Base-by-base conservation (phyloP, 2,329 filamentous ascomycete genomes). In the Rhexocercosporidium sp. region DNA sequence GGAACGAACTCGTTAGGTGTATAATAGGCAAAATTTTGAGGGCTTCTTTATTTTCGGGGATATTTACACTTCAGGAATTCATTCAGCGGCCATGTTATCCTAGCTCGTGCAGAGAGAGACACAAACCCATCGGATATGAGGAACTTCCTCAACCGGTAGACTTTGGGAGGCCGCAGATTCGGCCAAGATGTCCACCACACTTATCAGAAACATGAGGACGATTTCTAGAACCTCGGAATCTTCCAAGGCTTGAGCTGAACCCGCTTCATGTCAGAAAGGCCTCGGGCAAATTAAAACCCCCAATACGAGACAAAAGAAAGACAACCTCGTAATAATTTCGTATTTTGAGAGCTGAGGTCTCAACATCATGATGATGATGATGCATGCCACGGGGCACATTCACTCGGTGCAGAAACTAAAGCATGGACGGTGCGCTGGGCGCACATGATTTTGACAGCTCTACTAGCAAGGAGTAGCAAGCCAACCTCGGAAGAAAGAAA, bases 391-490 rank as follows among this genome's bases (percentile, higher is more conserved):
- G 51, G n/a, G 8, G 9, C 41, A 14, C 22, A 22, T 56, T n/a
- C n/a, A 22, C 31, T 57, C 34, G 14, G 41, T 39, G 11, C 11
- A 41, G 20, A 39, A 39, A 16, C 2, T 25, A 22, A 8, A 18
- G 12, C 37, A 25, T 25, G 34, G 25, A 16, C 54, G 53, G 29
- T 16, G n/a, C 11, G n/a, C 20, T 41, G 22, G 31, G 54, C 34
- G 12, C 29, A 37, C 31, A 37, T 56, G 53, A 18, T n/a, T 41
- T 20, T 57, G 54, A 57, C 54, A 57, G 54, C 31, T 57, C 3
- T 20, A 57, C 54, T 57, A 39, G 54, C 54, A 57, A 57, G 54
- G 54, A 39, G 34, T n/a, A n/a, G n/a, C n/a, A n/a, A n/a, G n/a
- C 22, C 34, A 37, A 57, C 31, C 34, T 37, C 31, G 31, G 54